phyloP scores from a whole-genome alignment of 2,329 filamentous ascomycete species.

The Pseudomassariella vexata region DNA sequence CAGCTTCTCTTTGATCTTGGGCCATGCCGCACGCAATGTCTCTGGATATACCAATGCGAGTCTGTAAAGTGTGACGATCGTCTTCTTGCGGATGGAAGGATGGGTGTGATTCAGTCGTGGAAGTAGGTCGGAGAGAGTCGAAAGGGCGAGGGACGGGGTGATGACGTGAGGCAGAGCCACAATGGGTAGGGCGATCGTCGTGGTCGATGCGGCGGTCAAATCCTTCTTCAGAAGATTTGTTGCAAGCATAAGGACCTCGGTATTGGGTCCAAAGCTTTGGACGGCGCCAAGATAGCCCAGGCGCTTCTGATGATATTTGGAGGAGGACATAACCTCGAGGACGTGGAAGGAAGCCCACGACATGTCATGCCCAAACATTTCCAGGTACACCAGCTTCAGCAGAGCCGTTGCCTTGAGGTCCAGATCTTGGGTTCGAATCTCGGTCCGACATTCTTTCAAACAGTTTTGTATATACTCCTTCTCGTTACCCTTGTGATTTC shows the following conservation, averaged over 20 bases:
- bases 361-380: slow-evolving; percentile 99
- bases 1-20: slow-evolving; percentile 90
- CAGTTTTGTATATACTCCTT: slow-evolving; percentile 91
- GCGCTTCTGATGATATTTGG: slow-evolving; percentile 91
- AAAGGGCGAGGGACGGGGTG: slow-evolving; percentile 85
- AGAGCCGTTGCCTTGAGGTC: slow-evolving; percentile 95
- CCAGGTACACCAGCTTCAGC: slow-evolving; percentile 92
- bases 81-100: slow-evolving; percentile 86
- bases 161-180: slow-evolving; percentile 91
- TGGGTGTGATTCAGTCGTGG: slow-evolving; percentile 83
- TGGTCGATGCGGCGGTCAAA: slow-evolving; percentile 64
- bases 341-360: slow-evolving; percentile 99
- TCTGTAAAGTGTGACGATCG: slow-evolving; percentile 88
- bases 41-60: slow-evolving; percentile 95
- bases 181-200: slow-evolving; percentile 79
- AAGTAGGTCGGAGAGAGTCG: slow-evolving; percentile 78
- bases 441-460: slow-evolving; percentile 89
- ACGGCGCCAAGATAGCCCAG: slow-evolving; percentile 93
- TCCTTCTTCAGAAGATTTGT: slow-evolving; percentile 98
- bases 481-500: slow-evolving; percentile 93
- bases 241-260: slow-evolving; percentile 94
- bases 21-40: slow-evolving; percentile 86
- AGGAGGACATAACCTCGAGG: slow-evolving; percentile 95
- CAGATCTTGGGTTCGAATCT: slow-evolving; percentile 92
- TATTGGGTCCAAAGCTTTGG: slow-evolving; percentile 92